Base-by-base conservation (phyloP, 345 rosid genomes). In the Trapa incisa region DNA sequence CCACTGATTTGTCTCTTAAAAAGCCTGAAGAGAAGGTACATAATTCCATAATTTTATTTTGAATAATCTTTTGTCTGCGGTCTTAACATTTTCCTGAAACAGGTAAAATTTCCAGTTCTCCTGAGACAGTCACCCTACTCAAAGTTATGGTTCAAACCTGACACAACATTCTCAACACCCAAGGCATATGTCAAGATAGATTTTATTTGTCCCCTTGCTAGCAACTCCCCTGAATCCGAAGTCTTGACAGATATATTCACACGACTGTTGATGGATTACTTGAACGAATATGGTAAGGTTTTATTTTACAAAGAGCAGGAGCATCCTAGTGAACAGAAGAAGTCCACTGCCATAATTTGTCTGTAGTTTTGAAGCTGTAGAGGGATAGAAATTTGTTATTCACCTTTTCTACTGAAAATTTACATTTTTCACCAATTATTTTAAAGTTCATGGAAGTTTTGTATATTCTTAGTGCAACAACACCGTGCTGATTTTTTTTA, bases 271-370 rank as follows among this genome's bases (percentile, higher is more conserved):
- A 86, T 82, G 84, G 98, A 93, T 80, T 87, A 88, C 77, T 76
- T 93, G 86, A 93, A 90, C 81, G 98, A 93, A 81, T 90, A 85
- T 43, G 98, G 98, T 90, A 80, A 80, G 83, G 66, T 69, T 41
- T 41, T 41, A 4, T 70, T 22, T 3, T 5, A 64, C 7, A 47
- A n/a, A 42, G 29, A 16, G 29, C 33, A 62, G 45, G 8, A 37
- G 36, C 48, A 64, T 38, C 67, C 67, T 64, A 17, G 32, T 37
- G 36, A 64, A 32, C 50, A 39, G 3, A 16, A 64, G 29, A 39
- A n/a, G 2, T 41, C 15, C 48, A 29, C 42, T 41, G 5, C 42
- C n/a, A 32, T 33, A 42, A 41, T 64, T 22, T 64, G 50, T 32
- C 42, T 57, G 5, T 22, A 29, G 36, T 7, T 57, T 57, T 57